Percentiles rank a stretch among this genome's conserved stretches.
Conservation (phyloP, 148 eudicot species). For the Amaranthus cruentus region DNA sequence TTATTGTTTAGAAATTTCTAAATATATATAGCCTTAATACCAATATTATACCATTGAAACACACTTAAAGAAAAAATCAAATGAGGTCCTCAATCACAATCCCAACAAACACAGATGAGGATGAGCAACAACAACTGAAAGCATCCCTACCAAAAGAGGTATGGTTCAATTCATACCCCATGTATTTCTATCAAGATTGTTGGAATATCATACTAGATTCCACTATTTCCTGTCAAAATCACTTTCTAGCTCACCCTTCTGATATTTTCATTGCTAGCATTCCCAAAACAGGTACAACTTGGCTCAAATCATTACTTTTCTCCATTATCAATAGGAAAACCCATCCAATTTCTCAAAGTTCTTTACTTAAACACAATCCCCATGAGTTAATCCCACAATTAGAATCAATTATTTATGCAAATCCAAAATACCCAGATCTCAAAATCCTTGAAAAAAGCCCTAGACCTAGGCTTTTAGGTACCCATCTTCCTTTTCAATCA, state of each 20-base stretch:
- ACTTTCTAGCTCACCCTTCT: constrained; percentile 26
- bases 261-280: constrained; percentile 28
- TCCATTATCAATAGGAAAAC: constrained; percentile 14
- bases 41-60: too few relatives aligned
- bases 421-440: constrained; percentile 11
- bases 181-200: constrained; percentile 30
- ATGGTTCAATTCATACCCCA: constrained; percentile 29
- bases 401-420: constrained; percentile 29
- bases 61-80: too few relatives aligned
- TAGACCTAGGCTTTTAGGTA: constrained; percentile 30
- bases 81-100: constrained; percentile 2
- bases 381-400: constrained; percentile 30
- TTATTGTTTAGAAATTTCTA: too few relatives aligned
- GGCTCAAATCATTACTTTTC: constrained; percentile 30
- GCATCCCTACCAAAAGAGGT: constrained; percentile 27
- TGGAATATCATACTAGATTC: constrained; percentile 24
- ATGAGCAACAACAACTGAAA: constrained; percentile 7
- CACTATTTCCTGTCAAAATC: constrained; percentile 29
- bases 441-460: constrained; percentile 12
- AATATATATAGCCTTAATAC: too few relatives aligned
- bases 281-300: constrained; percentile 35
- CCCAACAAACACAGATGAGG: constrained; percentile 3
- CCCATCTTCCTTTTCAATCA: constrained; percentile 40
- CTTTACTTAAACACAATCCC: constrained; percentile 33
- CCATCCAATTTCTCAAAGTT: constrained; percentile 6